These are phyloP conservation scores for Paracoccidioides brasiliensis DNA, from an alignment of 2,329 filamentous ascomycete genomes.

Conservation along the genomic window DNA sequence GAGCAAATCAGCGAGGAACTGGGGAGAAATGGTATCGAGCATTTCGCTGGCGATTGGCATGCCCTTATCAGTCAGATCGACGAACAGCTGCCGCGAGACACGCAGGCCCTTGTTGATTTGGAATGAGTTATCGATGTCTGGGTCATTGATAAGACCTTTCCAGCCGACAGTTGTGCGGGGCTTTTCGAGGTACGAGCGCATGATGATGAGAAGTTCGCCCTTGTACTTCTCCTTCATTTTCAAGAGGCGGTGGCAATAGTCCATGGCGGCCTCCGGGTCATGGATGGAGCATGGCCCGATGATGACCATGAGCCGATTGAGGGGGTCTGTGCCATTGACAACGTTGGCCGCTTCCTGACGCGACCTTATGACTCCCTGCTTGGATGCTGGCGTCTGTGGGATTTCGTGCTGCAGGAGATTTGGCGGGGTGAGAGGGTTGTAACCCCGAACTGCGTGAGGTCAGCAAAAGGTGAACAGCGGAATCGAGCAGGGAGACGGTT, in stretches of 20 bases:
- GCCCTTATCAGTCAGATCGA: conserved; percentile 78
- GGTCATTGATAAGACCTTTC: conserved; percentile 98
- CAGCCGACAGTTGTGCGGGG: conserved; percentile 94
- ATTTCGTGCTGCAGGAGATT: conserved; percentile 95
- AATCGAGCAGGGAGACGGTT: not conserved
- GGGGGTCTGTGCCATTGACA: conserved; percentile 45
- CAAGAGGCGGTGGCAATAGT: conserved; percentile 79
- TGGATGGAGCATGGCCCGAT: conserved; percentile 96
- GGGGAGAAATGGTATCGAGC: conserved; percentile 94
- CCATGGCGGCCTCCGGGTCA: conserved; percentile 77
- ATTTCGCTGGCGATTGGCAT: conserved; percentile 97
- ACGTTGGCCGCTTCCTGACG: conserved; percentile 49
- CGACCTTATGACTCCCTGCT: conserved; percentile 43
- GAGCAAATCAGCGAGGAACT: conserved; percentile 86
- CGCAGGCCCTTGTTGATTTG: conserved; percentile 96
- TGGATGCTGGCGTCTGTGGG: conserved; percentile 33
- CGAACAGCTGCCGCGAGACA: conserved; percentile 76
- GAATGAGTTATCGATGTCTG: conserved; percentile 96
- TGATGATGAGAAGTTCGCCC: conserved; percentile 83
- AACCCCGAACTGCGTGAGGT: conserved; percentile 54
- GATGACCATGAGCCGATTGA: conserved; percentile 57
- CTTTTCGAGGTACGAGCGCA: conserved; percentile 98
- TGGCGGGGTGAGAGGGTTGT: conserved; percentile 85
- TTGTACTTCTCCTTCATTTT: conserved; percentile 76
- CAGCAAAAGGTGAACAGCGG: not conserved